Conservation (phyloP, 2,329 filamentous ascomycete genomes). For the Volutella citrinella region DNA sequence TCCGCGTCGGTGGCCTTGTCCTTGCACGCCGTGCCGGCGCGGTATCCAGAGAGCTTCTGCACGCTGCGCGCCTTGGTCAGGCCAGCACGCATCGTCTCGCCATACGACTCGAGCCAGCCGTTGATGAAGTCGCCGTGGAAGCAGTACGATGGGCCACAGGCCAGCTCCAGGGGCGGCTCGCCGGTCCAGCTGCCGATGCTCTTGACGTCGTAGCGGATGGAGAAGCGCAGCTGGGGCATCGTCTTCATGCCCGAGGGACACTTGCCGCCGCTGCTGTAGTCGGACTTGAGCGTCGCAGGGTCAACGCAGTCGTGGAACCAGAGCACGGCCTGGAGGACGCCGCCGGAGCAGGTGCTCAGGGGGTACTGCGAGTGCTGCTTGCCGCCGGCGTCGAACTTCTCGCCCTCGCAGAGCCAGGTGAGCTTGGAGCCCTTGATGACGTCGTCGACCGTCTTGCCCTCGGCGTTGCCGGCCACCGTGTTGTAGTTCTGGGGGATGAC, state of each 20-base stretch:
- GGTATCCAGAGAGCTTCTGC: too few species aligned
- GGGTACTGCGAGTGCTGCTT: constrained; percentile 18
- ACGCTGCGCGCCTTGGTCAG: too few species aligned
- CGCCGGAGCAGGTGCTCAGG: too few species aligned
- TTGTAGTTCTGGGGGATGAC: constrained; percentile 42
- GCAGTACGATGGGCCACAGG: constrained; percentile 36
- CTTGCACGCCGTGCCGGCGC: constrained; percentile 12
- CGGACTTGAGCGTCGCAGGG: constrained; percentile 16
- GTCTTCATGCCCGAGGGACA: constrained; percentile 41
- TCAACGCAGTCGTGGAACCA: constrained; percentile 25
- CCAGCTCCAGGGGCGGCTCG: constrained; percentile 37
- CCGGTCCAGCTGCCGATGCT: constrained; percentile 39
- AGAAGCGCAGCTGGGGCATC: constrained; percentile 45
- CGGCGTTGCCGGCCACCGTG: constrained; percentile 38
- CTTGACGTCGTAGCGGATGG: constrained; percentile 41
- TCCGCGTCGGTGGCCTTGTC: constrained; percentile 37
- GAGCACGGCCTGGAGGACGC: constrained; percentile 22
- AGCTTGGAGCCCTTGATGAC: constrained; percentile 25
- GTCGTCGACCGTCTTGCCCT: constrained; percentile 7
- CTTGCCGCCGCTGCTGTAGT: constrained; percentile 10
- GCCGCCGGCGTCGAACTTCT: constrained; percentile 18
- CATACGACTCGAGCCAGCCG: too few species aligned
- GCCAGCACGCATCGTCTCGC: too few species aligned
- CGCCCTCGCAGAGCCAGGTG: constrained; percentile 31
- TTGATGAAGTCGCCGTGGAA: constrained; percentile 46